phyloP scores from a whole-genome alignment of 1,284 basidiomycete species.

The Sporisorium graminicola region DNA sequence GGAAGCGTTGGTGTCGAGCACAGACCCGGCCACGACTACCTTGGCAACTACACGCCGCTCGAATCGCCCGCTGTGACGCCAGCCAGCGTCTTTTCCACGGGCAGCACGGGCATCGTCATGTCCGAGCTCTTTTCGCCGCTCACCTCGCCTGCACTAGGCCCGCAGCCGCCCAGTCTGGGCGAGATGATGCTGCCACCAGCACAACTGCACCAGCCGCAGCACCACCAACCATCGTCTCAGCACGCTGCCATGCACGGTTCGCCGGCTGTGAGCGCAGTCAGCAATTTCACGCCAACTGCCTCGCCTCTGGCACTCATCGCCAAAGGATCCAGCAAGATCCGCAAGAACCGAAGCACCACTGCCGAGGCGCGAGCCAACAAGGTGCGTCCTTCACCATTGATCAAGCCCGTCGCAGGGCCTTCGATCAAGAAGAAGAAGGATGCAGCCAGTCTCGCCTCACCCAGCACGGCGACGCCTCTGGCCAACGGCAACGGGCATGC shows the following conservation, averaged over 20 bases:
- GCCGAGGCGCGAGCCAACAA: slow-evolving; percentile 61
- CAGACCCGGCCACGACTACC: slow-evolving; percentile 32
- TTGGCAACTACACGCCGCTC: slow-evolving; percentile 55
- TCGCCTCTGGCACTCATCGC: slow-evolving; percentile 54
- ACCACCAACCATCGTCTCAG: slow-evolving; percentile 29
- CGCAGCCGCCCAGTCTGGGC: slow-evolving; percentile 65
- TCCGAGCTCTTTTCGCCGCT: slow-evolving; percentile 75
- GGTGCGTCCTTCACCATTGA: slow-evolving; percentile 64
- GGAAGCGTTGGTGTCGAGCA: slow-evolving; percentile 38
- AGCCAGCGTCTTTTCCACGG: slow-evolving; percentile 68
- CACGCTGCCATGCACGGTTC: slow-evolving; percentile 32
- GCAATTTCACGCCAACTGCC: slow-evolving; percentile 56
- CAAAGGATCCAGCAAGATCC: slow-evolving; percentile 50
- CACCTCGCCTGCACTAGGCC: slow-evolving; percentile 75
- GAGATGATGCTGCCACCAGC: slow-evolving; percentile 56
- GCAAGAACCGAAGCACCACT: slow-evolving; percentile 60
- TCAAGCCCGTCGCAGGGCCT: slow-evolving; percentile 60
- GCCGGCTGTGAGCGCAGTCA: slow-evolving; percentile 36
- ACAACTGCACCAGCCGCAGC: slow-evolving; percentile 64
- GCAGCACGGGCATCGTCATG: slow-evolving; percentile 66
- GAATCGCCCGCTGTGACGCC: slow-evolving; percentile 66
- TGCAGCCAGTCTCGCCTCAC: slow-evolving; percentile 12
- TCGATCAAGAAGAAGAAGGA: slow-evolving; percentile 50
- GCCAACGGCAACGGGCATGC: slow-evolving; percentile 21
- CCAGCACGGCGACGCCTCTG: slow-evolving; percentile 25